Evolutionary conservation across 352 stramenopile genomes (phyloP).

Genomic region (Peronospora belbahrii): DNA sequence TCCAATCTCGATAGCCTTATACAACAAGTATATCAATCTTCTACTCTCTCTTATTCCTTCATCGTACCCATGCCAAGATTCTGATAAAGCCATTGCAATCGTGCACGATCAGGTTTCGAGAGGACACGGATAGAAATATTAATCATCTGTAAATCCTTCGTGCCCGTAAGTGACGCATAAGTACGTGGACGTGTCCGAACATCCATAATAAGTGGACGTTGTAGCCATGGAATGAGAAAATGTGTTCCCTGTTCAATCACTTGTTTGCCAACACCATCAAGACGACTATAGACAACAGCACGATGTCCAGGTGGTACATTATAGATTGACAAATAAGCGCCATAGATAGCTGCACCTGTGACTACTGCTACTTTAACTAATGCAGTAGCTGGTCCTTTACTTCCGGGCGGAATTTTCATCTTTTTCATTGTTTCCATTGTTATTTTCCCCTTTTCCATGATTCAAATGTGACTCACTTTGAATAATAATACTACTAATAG

Average conservation of each 20-base stretch:
- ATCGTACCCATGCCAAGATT: slow-evolving; percentile 85
- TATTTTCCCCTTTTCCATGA: slow-evolving; percentile 80
- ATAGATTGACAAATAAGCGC: slow-evolving; percentile 80
- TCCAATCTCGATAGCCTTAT: not conserved
- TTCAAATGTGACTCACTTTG: too few species aligned
- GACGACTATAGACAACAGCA: slow-evolving; percentile 86
- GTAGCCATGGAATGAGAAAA: slow-evolving; percentile 96
- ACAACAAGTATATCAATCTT: too few species aligned
- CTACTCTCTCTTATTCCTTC: too few species aligned
- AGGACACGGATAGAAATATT: slow-evolving; percentile 98
- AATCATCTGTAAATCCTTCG: slow-evolving; percentile 99
- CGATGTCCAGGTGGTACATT: slow-evolving; percentile 85
- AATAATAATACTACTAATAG: not conserved
- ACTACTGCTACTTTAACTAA: slow-evolving; percentile 58
- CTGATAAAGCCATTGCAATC: slow-evolving; percentile 96
- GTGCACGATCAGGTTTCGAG: slow-evolving; percentile 89
- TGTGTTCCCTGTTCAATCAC: slow-evolving; percentile 92
- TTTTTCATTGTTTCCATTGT: slow-evolving; percentile 88
- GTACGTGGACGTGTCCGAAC: slow-evolving; percentile 91
- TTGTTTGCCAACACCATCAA: slow-evolving; percentile 74
- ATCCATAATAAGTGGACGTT: slow-evolving; percentile 94
- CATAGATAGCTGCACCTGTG: slow-evolving; percentile 59
- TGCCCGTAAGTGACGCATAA: slow-evolving; percentile 87
- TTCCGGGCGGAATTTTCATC: slow-evolving; percentile 74
- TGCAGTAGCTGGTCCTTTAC: slow-evolving; percentile 43